Evolutionary conservation across 2,329 filamentous ascomycete genomes (phyloP).

Genomic region (Colletotrichum spaethianum): DNA sequence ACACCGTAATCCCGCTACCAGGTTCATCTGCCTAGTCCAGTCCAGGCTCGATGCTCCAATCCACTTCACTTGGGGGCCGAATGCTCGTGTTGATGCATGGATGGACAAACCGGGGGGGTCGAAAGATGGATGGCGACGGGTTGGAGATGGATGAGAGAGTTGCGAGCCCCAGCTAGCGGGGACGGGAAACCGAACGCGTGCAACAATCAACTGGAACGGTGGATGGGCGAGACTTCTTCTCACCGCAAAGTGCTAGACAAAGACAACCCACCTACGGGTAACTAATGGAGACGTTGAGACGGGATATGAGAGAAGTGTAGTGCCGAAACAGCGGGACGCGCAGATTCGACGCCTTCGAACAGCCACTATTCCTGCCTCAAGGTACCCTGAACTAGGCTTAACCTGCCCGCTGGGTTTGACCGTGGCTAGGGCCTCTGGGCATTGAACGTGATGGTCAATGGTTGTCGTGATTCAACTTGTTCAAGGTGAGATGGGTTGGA

Average conservation of each 20-base stretch:
- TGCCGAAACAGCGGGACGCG: constrained; percentile 15
- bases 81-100: constrained; percentile 9
- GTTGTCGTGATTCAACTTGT: constrained; percentile 6
- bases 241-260: not conserved
- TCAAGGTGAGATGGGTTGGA: constrained; percentile 1
- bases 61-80: constrained; percentile 27
- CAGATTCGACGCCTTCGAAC: constrained; percentile 13
- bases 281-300: constrained; percentile 1
- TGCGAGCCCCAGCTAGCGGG: not conserved
- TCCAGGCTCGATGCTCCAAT: constrained; percentile 28
- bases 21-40: constrained; percentile 20
- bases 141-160: constrained; percentile 4
- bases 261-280: not conserved
- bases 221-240: not conserved
- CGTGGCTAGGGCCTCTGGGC: not conserved
- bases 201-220: constrained; percentile 27
- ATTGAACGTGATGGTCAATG: not conserved
- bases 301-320: not conserved
- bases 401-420: not conserved
- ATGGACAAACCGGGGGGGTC: not conserved
- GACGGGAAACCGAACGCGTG: constrained; percentile 16
- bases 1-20: constrained; percentile 21
- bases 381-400: constrained; percentile 8
- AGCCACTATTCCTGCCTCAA: constrained; percentile 5
- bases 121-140: constrained; percentile 7